Evolutionary conservation across 441 rosid species (phyloP).

Genomic region (Pelargonium citronellum): DNA sequence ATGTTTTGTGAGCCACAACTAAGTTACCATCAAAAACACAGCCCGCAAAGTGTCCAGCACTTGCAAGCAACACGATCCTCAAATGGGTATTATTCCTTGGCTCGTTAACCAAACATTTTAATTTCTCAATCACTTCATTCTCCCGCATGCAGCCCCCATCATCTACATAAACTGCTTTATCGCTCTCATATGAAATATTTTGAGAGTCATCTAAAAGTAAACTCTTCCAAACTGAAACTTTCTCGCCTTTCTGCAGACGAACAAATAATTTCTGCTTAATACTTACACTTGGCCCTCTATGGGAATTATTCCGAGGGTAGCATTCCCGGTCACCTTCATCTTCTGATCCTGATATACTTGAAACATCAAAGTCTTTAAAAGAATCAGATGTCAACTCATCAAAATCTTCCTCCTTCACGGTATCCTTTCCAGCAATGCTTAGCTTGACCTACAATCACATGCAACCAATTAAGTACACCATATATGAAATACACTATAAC

Average conservation of each 20-base stretch:
- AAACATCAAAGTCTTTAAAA: conserved; percentile 67
- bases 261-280: conserved; percentile 56
- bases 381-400: conserved; percentile 68
- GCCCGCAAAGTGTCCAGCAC: conserved; percentile 92
- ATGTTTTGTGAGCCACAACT: conserved; percentile 75
- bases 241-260: conserved; percentile 58
- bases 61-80: conserved; percentile 70
- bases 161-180: conserved; percentile 24
- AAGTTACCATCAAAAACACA: conserved; percentile 66
- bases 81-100: conserved; percentile 37
- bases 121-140: conserved; percentile 52
- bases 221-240: conserved; percentile 69
- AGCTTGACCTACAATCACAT: conserved; percentile 59
- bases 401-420: conserved; percentile 73
- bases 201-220: conserved; percentile 59
- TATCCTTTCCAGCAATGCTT: conserved; percentile 67
- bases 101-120: conserved; percentile 40
- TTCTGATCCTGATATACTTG: conserved; percentile 93
- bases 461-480: background rate
- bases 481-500: background rate
- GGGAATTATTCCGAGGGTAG: conserved; percentile 23
- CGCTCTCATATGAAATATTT: conserved; percentile 36
- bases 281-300: conserved; percentile 31
- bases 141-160: conserved; percentile 21
- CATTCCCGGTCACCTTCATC: conserved; percentile 60